These are phyloP conservation scores for Diaporthe sp. DNA, from an alignment of 2,329 filamentous ascomycete species.

Conservation along the genomic window DNA sequence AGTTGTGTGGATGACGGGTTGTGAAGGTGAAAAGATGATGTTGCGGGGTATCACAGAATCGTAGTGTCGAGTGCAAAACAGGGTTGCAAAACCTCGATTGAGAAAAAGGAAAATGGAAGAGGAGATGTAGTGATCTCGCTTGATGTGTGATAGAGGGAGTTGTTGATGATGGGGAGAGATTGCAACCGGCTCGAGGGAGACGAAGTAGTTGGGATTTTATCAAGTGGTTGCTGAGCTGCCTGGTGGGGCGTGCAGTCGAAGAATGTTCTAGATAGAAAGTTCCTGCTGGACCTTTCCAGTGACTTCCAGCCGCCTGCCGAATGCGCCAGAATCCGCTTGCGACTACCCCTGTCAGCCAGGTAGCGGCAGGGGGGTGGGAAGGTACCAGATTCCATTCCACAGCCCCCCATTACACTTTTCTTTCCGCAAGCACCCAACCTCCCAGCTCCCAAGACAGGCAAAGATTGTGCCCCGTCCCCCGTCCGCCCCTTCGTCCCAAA, in stretches of 20 bases:
- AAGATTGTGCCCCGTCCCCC: slow-evolving; percentile 6
- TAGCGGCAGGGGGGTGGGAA: slow-evolving; percentile 18
- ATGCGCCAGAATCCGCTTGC: slow-evolving; percentile 31
- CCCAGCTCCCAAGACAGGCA: slow-evolving; percentile 26
- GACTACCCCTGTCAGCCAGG: slow-evolving; percentile 6
- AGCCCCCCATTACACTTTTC: slow-evolving; percentile 30
- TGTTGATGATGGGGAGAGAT: slow-evolving; percentile 35
- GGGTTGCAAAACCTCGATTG: slow-evolving; percentile 36
- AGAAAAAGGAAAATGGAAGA: slow-evolving; percentile 32
- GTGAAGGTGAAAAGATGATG: not conserved
- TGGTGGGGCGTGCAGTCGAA: slow-evolving; percentile 38
- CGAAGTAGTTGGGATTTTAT: slow-evolving; percentile 36
- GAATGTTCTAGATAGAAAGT: slow-evolving; percentile 38
- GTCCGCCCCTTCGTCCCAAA: not conserved
- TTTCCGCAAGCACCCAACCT: slow-evolving; percentile 30
- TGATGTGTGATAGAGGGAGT: slow-evolving; percentile 20
- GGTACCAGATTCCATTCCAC: slow-evolving; percentile 25
- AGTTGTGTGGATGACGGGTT: slow-evolving; percentile 24
- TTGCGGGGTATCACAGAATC: slow-evolving; percentile 37
- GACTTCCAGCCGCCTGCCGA: slow-evolving; percentile 32
- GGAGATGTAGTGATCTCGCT: slow-evolving; percentile 32
- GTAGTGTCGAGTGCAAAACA: slow-evolving; percentile 34
- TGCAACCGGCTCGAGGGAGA: slow-evolving; percentile 6
- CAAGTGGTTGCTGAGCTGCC: slow-evolving; percentile 35
- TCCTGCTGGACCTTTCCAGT: slow-evolving; percentile 28